These are phyloP conservation scores for Suhomyces emberorum DNA, from an alignment of 805 yeast genomes.

Conservation along the genomic window DNA sequence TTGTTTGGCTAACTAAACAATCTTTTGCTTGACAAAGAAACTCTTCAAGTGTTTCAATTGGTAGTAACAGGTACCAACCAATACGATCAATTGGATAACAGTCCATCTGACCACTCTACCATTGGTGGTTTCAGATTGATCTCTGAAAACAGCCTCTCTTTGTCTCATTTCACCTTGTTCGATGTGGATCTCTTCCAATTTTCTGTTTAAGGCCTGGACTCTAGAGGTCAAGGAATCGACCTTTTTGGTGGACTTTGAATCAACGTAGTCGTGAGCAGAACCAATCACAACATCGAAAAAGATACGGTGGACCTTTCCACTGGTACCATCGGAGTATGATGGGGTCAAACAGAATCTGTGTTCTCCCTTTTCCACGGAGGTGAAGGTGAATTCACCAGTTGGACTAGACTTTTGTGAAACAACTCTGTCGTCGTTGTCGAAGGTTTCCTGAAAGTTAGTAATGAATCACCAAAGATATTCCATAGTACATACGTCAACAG, in stretches of 20 bases:
- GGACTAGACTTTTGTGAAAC: constrained; percentile 61
- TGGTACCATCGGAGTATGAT: constrained; percentile 65
- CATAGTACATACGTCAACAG: constrained; percentile 57
- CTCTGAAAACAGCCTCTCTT: constrained; percentile 74
- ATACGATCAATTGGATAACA: constrained; percentile 62
- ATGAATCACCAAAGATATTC: too few species aligned
- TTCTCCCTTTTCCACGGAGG: constrained; percentile 80
- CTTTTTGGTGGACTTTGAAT: constrained; percentile 56
- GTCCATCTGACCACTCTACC: constrained; percentile 72
- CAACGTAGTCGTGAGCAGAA: constrained; percentile 58
- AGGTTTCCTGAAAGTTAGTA: constrained; percentile 43
- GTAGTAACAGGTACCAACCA: constrained; percentile 66
- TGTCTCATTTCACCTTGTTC: constrained; percentile 72
- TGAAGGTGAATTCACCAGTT: constrained; percentile 70
- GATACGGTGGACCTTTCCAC: constrained; percentile 60
- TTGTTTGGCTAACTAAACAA: constrained; percentile 57
- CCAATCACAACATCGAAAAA: constrained; percentile 71
- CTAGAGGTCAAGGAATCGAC: constrained; percentile 52
- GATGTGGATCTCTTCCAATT: constrained; percentile 54
- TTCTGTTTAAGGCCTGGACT: constrained; percentile 53
- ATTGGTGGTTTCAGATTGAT: constrained; percentile 74
- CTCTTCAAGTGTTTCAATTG: constrained; percentile 75
- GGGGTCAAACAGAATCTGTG: constrained; percentile 74
- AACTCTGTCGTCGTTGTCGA: constrained; percentile 80
- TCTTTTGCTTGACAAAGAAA: constrained; percentile 85